A percentile compares a stretch with the other conserved stretches of the same genome.
These are phyloP conservation scores for Fusarium irregulare DNA, from an alignment of 2,329 filamentous ascomycete genomes.

Conservation along the genomic window DNA sequence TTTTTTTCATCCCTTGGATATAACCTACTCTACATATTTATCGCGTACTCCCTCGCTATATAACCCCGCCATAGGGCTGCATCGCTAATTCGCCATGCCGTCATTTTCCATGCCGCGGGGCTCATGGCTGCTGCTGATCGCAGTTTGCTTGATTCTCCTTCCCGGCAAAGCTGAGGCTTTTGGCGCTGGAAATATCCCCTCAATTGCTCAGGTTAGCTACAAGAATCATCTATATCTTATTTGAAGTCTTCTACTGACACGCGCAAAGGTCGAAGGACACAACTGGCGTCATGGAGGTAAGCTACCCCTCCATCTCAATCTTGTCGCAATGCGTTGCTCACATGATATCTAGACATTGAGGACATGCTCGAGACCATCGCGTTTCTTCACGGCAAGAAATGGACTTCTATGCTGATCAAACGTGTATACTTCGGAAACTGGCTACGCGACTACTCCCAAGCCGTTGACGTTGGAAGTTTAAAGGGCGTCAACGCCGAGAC, in stretches of 20 bases:
- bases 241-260: conserved; percentile 17
- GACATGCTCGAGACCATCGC: conserved; percentile 82
- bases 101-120: conserved; percentile 60
- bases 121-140: conserved; percentile 63
- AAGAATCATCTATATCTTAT: background rate
- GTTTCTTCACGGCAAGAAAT: conserved; percentile 85
- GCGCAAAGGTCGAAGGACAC: conserved; percentile 69
- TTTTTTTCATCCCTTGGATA: background rate
- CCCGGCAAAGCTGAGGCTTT: conserved; percentile 70
- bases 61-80: conserved; percentile 45
- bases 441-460: conserved; percentile 87
- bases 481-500: conserved; percentile 83
- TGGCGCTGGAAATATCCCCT: conserved; percentile 78
- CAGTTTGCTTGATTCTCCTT: conserved; percentile 64
- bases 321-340: conserved; percentile 25
- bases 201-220: conserved; percentile 61
- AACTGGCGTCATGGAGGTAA: conserved; percentile 77
- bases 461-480: conserved; percentile 81
- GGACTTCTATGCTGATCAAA: conserved; percentile 82
- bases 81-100: conserved; percentile 56
- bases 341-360: conserved; percentile 71
- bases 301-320: conserved; percentile 28
- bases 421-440: conserved; percentile 89
- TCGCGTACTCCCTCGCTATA: conserved; percentile 9
- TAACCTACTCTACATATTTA: background rate